These are phyloP conservation scores for Tripterygium wilfordii DNA, from an alignment of 177 flowering plant species.

Conservation along the genomic window DNA sequence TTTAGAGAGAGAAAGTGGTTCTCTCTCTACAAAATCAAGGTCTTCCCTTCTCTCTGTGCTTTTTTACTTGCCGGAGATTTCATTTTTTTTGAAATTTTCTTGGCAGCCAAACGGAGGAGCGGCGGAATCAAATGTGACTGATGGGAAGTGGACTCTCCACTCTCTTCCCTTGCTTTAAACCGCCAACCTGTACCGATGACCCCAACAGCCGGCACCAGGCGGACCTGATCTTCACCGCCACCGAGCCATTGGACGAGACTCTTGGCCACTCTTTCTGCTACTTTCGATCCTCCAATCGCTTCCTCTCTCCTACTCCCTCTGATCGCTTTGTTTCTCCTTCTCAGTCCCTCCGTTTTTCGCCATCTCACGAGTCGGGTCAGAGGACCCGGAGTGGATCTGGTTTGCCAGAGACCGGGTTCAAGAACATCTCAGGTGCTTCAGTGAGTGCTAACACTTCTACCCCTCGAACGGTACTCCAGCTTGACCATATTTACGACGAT, in stretches of 20 bases:
- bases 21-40: too few relatives aligned
- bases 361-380: too few relatives aligned
- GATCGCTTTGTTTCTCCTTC: constrained; percentile 77
- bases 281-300: constrained; percentile 74
- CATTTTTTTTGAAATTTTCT: constrained; percentile 3
- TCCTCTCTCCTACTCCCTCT: constrained; percentile 65
- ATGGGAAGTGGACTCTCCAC: constrained; percentile 90
- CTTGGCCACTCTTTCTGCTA: constrained; percentile 98
- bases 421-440: constrained; percentile 89
- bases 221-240: constrained; percentile 41
- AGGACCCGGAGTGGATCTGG: constrained; percentile 17
- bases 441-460: constrained; percentile 79
- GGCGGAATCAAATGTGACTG: constrained; percentile 65
- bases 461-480: constrained; percentile 62
- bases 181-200: constrained; percentile 10
- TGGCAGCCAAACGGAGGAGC: constrained; percentile 2
- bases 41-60: too few relatives aligned
- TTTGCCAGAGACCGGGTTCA: constrained; percentile 46
- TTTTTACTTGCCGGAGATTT: too few relatives aligned
- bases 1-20: too few relatives aligned
- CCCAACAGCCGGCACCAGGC: constrained; percentile 16
- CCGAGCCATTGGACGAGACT: constrained; percentile 81
- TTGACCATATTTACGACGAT: constrained; percentile 48
- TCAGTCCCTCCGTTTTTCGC: constrained; percentile 55
- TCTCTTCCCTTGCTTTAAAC: constrained; percentile 58